Base-by-base conservation (phyloP, 2,329 filamentous ascomycete species). In the Sclerotinia spermophila region DNA sequence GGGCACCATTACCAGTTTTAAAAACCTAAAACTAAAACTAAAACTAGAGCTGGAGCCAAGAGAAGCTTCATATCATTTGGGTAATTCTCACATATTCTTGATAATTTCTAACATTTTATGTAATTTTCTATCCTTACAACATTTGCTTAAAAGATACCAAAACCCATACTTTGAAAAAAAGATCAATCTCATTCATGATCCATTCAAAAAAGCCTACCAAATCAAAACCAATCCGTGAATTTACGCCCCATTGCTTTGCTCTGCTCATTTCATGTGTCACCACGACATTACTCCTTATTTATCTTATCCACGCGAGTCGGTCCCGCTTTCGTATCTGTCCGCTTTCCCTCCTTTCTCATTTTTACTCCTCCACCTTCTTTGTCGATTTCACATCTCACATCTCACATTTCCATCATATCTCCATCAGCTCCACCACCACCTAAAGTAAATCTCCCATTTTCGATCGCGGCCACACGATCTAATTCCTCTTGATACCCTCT, bases 401-500 rank as follows among this genome's bases (percentile, higher is more conserved):
- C 21, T 73, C 79, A 76, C 72, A 82, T 73, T 76, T 82, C 80
- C 80, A 81, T 81, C 66, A 78, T 82, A 72, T 81, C 82, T 27
- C 75, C 80, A 1, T 80, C 82, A 24, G 75, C 79, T 3, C 81
- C 82, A 35, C 75, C 80, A 1, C 80, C 81, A 55, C 82, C 84
- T 79, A 97, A 92, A 24, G 92, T 91, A 84, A 96, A 97, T 79
- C 96, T 89, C 71, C 96, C 94, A 78, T 92, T 92, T 81, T 96
- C 90, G 79, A 97, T 94, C 68, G 92, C 91, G 67, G 91, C 92
- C 75, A 96, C 91, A 73, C 93, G 87, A 81, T 99, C 96, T 78
- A 99, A 83, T 81, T 98, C 94, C 35, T 87, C 88, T 81, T 97
- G 92, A 80, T 97, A 99, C 79, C 95, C 92, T 80, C 91, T 93